These are phyloP conservation scores for Solanum lycopersicoides DNA, from an alignment of 257 asterid genomes.

Conservation along the genomic window DNA sequence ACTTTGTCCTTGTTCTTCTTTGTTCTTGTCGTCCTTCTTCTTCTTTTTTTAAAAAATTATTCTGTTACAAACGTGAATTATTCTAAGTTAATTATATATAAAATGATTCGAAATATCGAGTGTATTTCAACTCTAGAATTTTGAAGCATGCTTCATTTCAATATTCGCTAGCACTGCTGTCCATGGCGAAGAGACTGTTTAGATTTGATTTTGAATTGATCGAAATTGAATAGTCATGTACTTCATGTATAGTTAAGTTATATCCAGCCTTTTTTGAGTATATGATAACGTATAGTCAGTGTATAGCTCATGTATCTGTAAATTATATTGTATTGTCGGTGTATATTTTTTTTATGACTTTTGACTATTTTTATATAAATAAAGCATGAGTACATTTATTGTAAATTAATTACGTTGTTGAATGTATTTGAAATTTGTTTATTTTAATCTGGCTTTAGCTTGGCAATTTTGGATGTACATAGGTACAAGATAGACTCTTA, in stretches of 20 bases:
- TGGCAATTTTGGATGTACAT: not conserved
- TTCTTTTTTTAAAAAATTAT: too few relatives aligned
- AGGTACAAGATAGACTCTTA: not conserved
- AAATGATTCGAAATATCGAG: not conserved
- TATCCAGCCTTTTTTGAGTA: too few relatives aligned
- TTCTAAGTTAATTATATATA: too few relatives aligned
- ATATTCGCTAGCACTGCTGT: too few relatives aligned
- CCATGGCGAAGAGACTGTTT: too few relatives aligned
- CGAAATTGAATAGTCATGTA: not conserved
- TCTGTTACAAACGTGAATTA: too few relatives aligned
- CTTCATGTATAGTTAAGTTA: too few relatives aligned
- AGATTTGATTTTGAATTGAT: not conserved
- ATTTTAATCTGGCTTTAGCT: not conserved
- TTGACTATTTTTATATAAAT: not conserved
- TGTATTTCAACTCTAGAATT: too few relatives aligned
- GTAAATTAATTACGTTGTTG: not conserved
- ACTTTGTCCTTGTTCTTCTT: too few relatives aligned
- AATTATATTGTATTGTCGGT: too few relatives aligned
- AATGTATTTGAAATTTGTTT: not conserved
- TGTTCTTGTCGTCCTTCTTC: not conserved
- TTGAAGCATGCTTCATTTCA: too few relatives aligned
- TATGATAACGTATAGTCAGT: not conserved
- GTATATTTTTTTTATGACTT: not conserved
- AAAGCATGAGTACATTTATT: not conserved
- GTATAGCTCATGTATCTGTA: not conserved